Evolutionary conservation across 768 basidiomycete species (phyloP), one percentile per base, ranked within the genome.

Genomic region (Tephrocybe sp.): DNA sequence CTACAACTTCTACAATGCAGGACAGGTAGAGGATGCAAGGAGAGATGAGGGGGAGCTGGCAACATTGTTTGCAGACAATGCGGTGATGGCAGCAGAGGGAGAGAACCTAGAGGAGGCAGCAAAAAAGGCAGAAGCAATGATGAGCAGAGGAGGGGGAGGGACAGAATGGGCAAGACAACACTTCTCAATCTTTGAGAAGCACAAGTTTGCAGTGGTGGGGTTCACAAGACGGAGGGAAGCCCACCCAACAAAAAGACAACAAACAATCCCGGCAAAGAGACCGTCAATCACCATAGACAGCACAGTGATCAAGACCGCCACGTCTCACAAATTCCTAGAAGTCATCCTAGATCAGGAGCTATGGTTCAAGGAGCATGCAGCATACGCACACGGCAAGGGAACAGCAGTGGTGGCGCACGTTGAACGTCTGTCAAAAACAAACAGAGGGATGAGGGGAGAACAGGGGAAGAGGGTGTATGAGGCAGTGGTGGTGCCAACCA

Each of bases 301-400:
- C n/a, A n/a, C n/a, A n/a, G n/a, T n/a, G n/a, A n/a, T n/a, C n/a
- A n/a, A n/a, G n/a, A 9, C 11, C 27, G n/a, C n/a, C 1, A 13
- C 16, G 1, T 0, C 29, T 8, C 21, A 48, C 29, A 56, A 47
- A n/a, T 60, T 52, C 46, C 46, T 63, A 15, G 59, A 53, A 0
- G 34, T 63, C 3, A 30, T 57, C 0, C 1, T 63, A 0, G 42
- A 63, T 25, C 39, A 62, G n/a, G 27, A 53, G 27, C 42, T 62
- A 1, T 2, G 22, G 0, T 63, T 57, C 52, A 55, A 40, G 2
- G 42, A 38, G 3, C 57, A 63, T 3, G 25, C 37, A n/a, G 42
- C 51, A 3, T 47, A 55, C 6, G 51, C 54, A 3, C 13, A 25
- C 10, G n/a, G 12, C 18, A 50, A 50, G 3, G 47, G 18, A 7